Evolutionary conservation across 768 basidiomycete genomes (phyloP).

Genomic region (Botryobasidium botryosum): DNA sequence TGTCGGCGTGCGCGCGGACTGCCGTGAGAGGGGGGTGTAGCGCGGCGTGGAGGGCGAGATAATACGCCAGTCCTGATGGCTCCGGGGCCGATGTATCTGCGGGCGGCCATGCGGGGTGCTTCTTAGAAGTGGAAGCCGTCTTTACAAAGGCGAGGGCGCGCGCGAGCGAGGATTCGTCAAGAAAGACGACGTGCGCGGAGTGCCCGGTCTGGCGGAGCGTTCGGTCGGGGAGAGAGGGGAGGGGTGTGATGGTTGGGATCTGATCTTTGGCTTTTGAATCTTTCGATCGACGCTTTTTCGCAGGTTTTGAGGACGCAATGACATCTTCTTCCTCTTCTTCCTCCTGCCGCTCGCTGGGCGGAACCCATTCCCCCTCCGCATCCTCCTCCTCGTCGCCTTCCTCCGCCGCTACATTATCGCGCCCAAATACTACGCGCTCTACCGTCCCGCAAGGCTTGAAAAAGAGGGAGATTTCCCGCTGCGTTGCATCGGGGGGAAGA

Average conservation of each 20-base stretch:
- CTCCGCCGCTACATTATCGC: conserved; percentile 21
- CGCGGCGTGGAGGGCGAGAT: conserved; percentile 40
- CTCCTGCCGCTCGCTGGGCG: conserved; percentile 25
- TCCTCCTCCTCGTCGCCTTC: conserved; percentile 15
- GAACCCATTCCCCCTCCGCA: conserved; percentile 14
- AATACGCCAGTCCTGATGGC: conserved; percentile 58
- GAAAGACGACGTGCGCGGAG: conserved; percentile 52
- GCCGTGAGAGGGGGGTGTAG: conserved; percentile 60
- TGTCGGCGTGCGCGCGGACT: conserved; percentile 66
- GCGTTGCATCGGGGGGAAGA: conserved; percentile 74
- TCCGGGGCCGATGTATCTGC: conserved; percentile 31
- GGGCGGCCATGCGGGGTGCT: conserved; percentile 45
- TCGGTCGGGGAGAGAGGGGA: conserved; percentile 40
- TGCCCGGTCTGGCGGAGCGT: conserved; percentile 43
- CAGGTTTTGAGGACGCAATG: conserved; percentile 15
- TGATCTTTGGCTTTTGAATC: conserved; percentile 15
- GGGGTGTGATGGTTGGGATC: conserved; percentile 37
- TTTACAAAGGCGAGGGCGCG: conserved; percentile 32
- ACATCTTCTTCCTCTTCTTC: conserved; percentile 21
- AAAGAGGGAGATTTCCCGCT: conserved; percentile 57
- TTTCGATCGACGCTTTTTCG: no score
- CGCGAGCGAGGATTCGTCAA: conserved; percentile 54
- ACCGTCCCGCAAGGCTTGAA: conserved; percentile 65
- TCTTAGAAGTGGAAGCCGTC: conserved; percentile 20
- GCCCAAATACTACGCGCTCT: conserved; percentile 54